These are phyloP conservation scores for Malbranchea cinnamomea DNA, from an alignment of 2,329 filamentous ascomycete genomes.

Conservation along the genomic window DNA sequence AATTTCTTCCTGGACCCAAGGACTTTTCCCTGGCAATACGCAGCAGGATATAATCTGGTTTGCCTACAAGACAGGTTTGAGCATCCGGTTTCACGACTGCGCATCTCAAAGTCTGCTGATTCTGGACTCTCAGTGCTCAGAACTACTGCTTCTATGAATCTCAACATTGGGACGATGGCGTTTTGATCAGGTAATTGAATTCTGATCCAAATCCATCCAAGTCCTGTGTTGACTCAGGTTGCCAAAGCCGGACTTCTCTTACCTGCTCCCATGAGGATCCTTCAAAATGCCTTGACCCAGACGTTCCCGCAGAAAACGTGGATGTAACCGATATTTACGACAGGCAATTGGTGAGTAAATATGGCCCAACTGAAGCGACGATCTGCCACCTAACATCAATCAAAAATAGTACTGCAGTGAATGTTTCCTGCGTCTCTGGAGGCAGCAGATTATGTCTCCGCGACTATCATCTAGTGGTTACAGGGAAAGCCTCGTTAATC, in stretches of 20 bases:
- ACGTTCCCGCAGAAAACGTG: too few species aligned
- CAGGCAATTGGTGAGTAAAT: too few species aligned
- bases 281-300: too few species aligned
- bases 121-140: slow-evolving; percentile 6
- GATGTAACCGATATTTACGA: too few species aligned
- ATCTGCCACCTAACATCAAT: too few species aligned
- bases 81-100: background rate
- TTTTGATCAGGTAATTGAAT: slow-evolving; percentile 7
- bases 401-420: slow-evolving; percentile 13
- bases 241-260: background rate
- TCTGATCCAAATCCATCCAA: too few species aligned
- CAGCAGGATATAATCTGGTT: slow-evolving; percentile 9
- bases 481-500: slow-evolving; percentile 10
- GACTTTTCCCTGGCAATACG: slow-evolving; percentile 10
- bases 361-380: too few species aligned
- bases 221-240: background rate
- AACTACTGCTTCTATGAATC: slow-evolving; percentile 11
- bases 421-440: slow-evolving; percentile 11
- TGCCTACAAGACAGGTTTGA: slow-evolving; percentile 10
- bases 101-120: too few species aligned
- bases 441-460: slow-evolving; percentile 9
- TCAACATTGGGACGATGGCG: slow-evolving; percentile 10
- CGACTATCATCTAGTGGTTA: slow-evolving; percentile 9
- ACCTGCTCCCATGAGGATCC: background rate
- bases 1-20: slow-evolving; percentile 9